phyloP scores from a whole-genome alignment of 164 flowering plant species.

The Umbilicus rupestris region DNA sequence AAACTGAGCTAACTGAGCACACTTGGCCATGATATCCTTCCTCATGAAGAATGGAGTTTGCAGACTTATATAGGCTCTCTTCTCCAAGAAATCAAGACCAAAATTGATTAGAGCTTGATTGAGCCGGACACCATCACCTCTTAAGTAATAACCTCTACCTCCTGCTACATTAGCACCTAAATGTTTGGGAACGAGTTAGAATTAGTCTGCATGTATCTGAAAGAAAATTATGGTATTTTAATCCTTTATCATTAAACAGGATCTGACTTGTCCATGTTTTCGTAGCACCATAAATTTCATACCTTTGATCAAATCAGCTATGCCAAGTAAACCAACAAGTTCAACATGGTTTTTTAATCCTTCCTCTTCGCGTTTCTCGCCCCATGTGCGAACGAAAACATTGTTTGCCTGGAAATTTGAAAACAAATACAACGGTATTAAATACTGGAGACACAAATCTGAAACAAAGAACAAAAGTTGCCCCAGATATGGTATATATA shows the following conservation, averaged over 20 bases:
- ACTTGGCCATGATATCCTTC: slow-evolving; percentile 87
- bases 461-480: slow-evolving; percentile 1
- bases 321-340: slow-evolving; percentile 89
- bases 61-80: slow-evolving; percentile 46
- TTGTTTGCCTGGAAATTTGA: slow-evolving; percentile 57
- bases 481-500: not conserved
- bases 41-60: slow-evolving; percentile 97
- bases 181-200: not conserved
- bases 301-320: slow-evolving; percentile 84
- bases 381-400: slow-evolving; percentile 62
- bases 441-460: not conserved
- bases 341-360: slow-evolving; percentile 82
- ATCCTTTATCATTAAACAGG: not conserved
- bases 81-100: slow-evolving; percentile 61
- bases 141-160: slow-evolving; percentile 87
- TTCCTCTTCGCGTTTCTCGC: slow-evolving; percentile 50
- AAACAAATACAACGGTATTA: not conserved
- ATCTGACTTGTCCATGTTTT: not conserved
- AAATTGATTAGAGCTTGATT: slow-evolving; percentile 86
- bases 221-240: not conserved
- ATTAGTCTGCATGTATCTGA: not conserved
- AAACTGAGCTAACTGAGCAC: slow-evolving; percentile 96
- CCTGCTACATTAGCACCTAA: slow-evolving; percentile 90
- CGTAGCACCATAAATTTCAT: not conserved
- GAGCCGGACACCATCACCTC: slow-evolving; percentile 84